These are phyloP conservation scores for Fusarium stilboides DNA, from an alignment of 2,329 filamentous ascomycete species.

Conservation along the genomic window DNA sequence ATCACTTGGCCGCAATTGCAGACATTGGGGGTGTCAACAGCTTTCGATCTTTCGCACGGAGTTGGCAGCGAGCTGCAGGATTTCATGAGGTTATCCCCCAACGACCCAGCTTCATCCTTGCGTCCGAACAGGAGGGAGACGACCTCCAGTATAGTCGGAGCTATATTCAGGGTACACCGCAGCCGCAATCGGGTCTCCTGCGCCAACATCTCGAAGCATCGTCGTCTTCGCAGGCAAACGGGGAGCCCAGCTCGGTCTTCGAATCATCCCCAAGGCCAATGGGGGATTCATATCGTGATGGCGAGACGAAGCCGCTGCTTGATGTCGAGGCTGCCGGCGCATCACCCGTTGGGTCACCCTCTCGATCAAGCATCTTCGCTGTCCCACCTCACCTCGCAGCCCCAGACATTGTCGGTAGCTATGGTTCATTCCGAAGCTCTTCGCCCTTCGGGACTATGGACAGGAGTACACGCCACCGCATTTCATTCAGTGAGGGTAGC, in stretches of 20 bases:
- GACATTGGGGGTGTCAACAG: constrained; percentile 93
- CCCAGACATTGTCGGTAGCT: constrained; percentile 80
- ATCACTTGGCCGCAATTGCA: constrained; percentile 69
- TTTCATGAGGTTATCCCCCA: constrained; percentile 91
- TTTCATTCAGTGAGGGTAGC: constrained; percentile 63
- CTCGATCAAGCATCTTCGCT: constrained; percentile 66
- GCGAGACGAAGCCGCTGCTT: constrained; percentile 65
- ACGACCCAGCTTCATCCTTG: constrained; percentile 79
- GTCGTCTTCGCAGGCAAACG: constrained; percentile 41
- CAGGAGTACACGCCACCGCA: constrained; percentile 54
- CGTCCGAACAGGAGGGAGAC: constrained; percentile 63
- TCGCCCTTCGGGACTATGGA: constrained; percentile 69
- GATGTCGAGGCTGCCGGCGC: constrained; percentile 60
- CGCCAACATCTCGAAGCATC: constrained; percentile 67
- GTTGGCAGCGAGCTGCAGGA: constrained; percentile 90
- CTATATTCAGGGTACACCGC: constrained; percentile 56
- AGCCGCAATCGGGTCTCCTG: constrained; percentile 62
- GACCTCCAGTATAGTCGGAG: constrained; percentile 60
- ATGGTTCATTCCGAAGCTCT: constrained; percentile 67
- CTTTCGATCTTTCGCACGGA: constrained; percentile 92
- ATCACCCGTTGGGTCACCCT: constrained; percentile 50
- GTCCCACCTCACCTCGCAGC: constrained; percentile 74
- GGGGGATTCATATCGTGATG: constrained; percentile 55
- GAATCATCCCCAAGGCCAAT: constrained; percentile 30
- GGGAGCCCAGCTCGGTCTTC: constrained; percentile 46